Base-by-base conservation (phyloP, 169 alveolate species). In the Theileria annulata region DNA sequence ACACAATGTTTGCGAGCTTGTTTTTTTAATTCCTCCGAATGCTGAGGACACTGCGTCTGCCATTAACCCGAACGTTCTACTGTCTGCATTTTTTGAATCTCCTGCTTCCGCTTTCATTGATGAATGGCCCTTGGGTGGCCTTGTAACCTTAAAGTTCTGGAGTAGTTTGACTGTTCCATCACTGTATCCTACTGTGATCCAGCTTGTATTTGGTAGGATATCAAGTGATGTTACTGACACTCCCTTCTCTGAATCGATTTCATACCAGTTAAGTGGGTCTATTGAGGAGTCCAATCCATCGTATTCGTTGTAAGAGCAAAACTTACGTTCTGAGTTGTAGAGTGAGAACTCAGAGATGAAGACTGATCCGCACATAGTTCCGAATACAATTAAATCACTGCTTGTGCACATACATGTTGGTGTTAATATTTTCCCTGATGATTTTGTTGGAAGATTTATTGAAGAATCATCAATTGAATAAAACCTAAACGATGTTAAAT, bases 41-140 rank as follows among this genome's bases (percentile, higher is more conserved):
- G 88, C 88, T 17, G 88, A 80, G 15, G 87, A 80, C 9, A 80
- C 85, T 0, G 88, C 88, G 47, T 68, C 84, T 4, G 88, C 88
- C 88, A 80, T 80, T 25, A 80, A 58, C 0, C 88, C 88, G n/a
- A 80, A 75, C 21, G 82, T 78, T 12, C 84, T n/a, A 30, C 64
- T 28, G 9, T 77, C 56, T 23, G 54, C 31, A 30, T 30, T 1
- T 12, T 67, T 30, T 15, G 68, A 31, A 1, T 28, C 48, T 9
- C 42, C 59, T 13, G 37, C 73, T 1, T 64, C 84, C 6, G 75
- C 33, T 33, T 72, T 74, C 21, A 1, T n/a, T 21, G 62, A 27
- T 0, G 72, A 72, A 15, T 23, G 6, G 12, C 47, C n/a, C 33
- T 80, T 72, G 9, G 48, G 47, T 0, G 30, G 72, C 25, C 62